Evolutionary conservation across 305 asterid species (phyloP).

Genomic region (Plantago coronopus): DNA sequence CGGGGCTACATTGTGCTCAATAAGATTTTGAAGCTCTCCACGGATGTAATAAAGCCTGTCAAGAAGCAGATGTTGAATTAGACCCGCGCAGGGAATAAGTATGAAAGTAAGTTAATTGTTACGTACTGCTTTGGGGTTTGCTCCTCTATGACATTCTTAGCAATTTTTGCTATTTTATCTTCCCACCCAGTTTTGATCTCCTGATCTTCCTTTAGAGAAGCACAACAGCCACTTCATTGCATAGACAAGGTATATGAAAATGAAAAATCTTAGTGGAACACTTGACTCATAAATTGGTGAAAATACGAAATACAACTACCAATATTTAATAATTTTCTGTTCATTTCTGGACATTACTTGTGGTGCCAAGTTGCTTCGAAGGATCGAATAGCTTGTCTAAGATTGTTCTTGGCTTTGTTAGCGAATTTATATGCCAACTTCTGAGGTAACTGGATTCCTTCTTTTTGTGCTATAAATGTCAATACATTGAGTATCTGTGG

Average conservation of each 20-base stretch:
- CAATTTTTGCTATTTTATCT: conserved; percentile 69
- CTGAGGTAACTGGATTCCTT: conserved; percentile 53
- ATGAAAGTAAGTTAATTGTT: conserved; percentile 2
- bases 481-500: conserved; percentile 60
- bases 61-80: conserved; percentile 21
- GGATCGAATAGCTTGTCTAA: conserved; percentile 87
- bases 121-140: conserved; percentile 91
- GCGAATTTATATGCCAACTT: conserved; percentile 60
- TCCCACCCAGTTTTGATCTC: conserved; percentile 85
- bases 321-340: conserved; percentile 11
- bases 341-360: conserved; percentile 38
- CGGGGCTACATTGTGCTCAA: conserved; percentile 77
- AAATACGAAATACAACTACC: conserved; percentile 7
- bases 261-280: conserved; percentile 19
- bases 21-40: conserved; percentile 75
- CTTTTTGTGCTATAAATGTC: conserved; percentile 62
- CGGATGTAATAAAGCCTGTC: conserved; percentile 65
- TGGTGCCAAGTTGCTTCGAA: conserved; percentile 86
- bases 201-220: conserved; percentile 52
- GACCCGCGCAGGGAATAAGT: conserved; percentile 3
- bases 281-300: conserved; percentile 11
- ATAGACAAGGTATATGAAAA: conserved; percentile 18
- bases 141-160: conserved; percentile 63
- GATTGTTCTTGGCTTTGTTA: conserved; percentile 64
- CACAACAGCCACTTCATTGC: conserved; percentile 40